phyloP scores from a whole-genome alignment of 1,284 basidiomycete genomes.

The Ustilago curta region DNA sequence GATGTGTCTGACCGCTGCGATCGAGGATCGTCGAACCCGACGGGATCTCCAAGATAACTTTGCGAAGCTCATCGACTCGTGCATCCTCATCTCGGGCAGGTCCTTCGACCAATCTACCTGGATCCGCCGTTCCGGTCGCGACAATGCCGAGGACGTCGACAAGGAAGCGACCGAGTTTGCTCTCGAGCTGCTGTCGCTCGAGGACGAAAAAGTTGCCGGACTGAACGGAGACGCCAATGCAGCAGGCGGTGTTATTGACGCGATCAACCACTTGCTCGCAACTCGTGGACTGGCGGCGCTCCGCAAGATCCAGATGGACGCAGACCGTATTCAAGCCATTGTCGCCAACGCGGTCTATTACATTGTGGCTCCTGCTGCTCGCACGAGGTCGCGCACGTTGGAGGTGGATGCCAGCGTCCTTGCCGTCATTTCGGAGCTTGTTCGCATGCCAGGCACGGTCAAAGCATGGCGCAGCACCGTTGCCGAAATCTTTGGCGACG shows the following conservation, averaged over 20 bases:
- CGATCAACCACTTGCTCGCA: constrained; percentile 82
- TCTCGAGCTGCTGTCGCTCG: constrained; percentile 11
- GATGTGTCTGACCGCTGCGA: constrained; percentile 81
- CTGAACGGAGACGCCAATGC: not conserved
- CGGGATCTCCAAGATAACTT: constrained; percentile 93
- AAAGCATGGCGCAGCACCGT: constrained; percentile 88
- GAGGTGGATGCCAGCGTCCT: constrained; percentile 74
- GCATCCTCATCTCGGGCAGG: constrained; percentile 79
- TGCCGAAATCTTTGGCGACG: constrained; percentile 84
- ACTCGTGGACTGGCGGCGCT: constrained; percentile 79
- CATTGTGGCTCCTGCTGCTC: constrained; percentile 83
- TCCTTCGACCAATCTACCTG: constrained; percentile 82
- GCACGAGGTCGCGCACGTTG: constrained; percentile 71
- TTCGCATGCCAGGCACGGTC: constrained; percentile 79
- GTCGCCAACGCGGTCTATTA: constrained; percentile 89
- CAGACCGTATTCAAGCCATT: constrained; percentile 81
- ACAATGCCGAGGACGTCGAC: constrained; percentile 69
- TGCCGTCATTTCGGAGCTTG: constrained; percentile 78
- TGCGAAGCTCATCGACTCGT: constrained; percentile 84
- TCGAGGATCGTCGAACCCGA: constrained; percentile 88
- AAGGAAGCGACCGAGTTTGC: constrained; percentile 41
- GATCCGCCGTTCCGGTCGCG: constrained; percentile 79
- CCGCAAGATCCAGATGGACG: constrained; percentile 83
- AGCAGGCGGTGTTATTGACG: constrained; percentile 29
- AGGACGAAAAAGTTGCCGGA: constrained; percentile 16